Base-by-base conservation (phyloP, 2,329 filamentous ascomycete genomes). In the Cryoendolithus antarcticus region DNA sequence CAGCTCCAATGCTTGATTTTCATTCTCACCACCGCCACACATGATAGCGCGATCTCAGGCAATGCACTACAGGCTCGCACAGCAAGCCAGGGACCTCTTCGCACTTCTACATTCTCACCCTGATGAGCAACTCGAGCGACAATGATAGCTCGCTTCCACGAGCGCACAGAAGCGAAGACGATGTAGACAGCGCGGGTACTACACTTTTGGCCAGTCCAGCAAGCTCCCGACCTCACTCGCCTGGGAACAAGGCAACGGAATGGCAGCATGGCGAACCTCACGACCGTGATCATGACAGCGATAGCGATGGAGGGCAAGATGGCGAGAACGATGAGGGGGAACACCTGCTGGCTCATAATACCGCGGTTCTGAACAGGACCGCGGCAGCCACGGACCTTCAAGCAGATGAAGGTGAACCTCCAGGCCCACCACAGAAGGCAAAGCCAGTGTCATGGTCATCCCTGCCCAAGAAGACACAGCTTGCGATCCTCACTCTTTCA, bases 401-500 rank as follows among this genome's bases (percentile, higher is more conserved):
- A 4, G 11, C 31, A 15, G 43, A 48, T 6, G 48, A 50, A 28
- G 46, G 40, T n/a, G 49, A 54, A 5, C 40, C 49, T 31, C 33
- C 48, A 10, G 39, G 40, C 4, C 34, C 39, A 9, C 32, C 40
- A 7, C 12, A 12, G 28, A 44, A 44, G 30, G 39, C 44, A 4
- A 62, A 65, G 43, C 65, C 69, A 0, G 72, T 82, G 13, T 72
- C 77, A 43, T 91, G 83, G 84, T 64, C 64, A 31, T 77, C 81
- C 9, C 65, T 93, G 1, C 86, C 86, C 0, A 71, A 74, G 42
- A 93, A 86, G 59, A 69, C 75, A 34, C 86, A 93, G 60, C 70
- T 93, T 12, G 63, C 80, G 24, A 78, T 93, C 41, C 69, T 93
- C 36, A 86, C 81, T 0, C 63, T 93, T 33, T 80, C 85, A 6